These are phyloP conservation scores for Taphrina deformans DNA, from an alignment of 1,139 yeast genomes.

Conservation along the genomic window DNA sequence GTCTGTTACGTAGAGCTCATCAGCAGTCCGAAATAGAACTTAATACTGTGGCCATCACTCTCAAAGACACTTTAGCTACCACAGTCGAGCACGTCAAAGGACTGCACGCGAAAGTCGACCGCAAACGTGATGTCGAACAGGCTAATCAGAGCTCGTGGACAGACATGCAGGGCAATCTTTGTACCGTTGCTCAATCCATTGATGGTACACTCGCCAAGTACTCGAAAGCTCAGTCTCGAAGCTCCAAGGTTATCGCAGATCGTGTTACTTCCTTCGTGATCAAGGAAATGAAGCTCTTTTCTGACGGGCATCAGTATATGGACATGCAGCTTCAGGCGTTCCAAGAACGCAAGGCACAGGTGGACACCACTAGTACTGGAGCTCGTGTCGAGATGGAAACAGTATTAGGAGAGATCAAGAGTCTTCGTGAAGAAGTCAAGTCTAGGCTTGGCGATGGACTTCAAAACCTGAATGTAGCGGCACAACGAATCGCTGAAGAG, in stretches of 20 bases:
- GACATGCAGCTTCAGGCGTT: slow-evolving; percentile 37
- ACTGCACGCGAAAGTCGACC: slow-evolving; percentile 41
- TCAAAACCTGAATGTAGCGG: slow-evolving; percentile 36
- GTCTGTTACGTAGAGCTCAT: slow-evolving; percentile 43
- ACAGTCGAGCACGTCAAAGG: slow-evolving; percentile 42
- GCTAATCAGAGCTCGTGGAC: slow-evolving; percentile 38
- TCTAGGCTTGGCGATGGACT: slow-evolving; percentile 39
- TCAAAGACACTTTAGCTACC: slow-evolving; percentile 42
- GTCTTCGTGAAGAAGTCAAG: slow-evolving; percentile 40
- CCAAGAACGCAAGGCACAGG: slow-evolving; percentile 32
- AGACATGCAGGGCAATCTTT: slow-evolving; percentile 35
- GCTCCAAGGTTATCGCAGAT: slow-evolving; percentile 13
- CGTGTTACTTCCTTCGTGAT: slow-evolving; percentile 35
- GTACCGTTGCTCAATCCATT: slow-evolving; percentile 34
- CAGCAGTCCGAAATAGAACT: slow-evolving; percentile 44
- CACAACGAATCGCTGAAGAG: slow-evolving; percentile 39
- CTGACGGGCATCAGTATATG: slow-evolving; percentile 36
- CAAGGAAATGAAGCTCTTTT: slow-evolving; percentile 38
- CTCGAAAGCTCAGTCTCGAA: slow-evolving; percentile 1
- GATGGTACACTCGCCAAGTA: slow-evolving; percentile 35
- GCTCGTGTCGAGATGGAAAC: slow-evolving; percentile 38
- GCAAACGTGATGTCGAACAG: slow-evolving; percentile 38
- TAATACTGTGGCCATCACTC: slow-evolving; percentile 42
- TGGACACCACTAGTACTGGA: slow-evolving; percentile 34
- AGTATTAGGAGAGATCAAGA: slow-evolving; percentile 39